Base-by-base conservation (phyloP, 768 basidiomycete genomes). In the Suillus plorans region DNA sequence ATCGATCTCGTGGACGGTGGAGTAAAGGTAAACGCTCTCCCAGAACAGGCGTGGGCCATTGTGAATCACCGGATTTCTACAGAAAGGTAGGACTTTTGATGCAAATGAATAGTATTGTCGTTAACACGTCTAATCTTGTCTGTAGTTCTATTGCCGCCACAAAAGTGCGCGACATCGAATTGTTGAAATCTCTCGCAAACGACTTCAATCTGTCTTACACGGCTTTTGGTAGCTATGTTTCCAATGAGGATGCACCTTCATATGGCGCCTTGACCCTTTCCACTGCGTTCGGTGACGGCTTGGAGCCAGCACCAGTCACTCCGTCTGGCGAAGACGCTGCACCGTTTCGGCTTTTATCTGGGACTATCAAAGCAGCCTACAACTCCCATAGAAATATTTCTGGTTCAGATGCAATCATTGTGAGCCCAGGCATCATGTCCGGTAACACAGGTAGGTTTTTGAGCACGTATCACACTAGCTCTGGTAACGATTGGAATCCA, bases 11-110 rank as follows among this genome's bases (percentile, higher is more conserved):
- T 87, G 42, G 77, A 80, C n/a, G 87, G 86, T 25, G 89, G 87
- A 13, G 84, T 88, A 36, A 92, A 93, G 75, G 81, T 82, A 34
- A 94, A 94, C 69, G 91, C 92, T 34, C 82, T 95, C 28, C 93
- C 93, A 1, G 92, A 94, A 75, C 80, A 78, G 63, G 89, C 85
- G 1, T 86, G 79, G 73, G 89, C 87, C 1, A 74, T 92, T 28
- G 82, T 92, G 36, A 91, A 93, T 70, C 89, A 90, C 69, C 87
- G 91, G 6, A 85, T 92, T 60, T 81, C 87, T 5, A 83, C 84
- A 8, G 79, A 82, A 58, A 89, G 86, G 87, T 82, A 36, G 41
- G 80, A 61, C 7, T 58, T 45, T 37, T 9, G 14, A 16, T 52
- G 14, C 20, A 31, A 3, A 18, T 34, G 6, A 44, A 13, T 39